Percentiles rank a stretch among this genome's conserved stretches.
Evolutionary conservation across 2,329 filamentous ascomycete genomes (phyloP).

Genomic region (Ceratocystis cacaofunesta): DNA sequence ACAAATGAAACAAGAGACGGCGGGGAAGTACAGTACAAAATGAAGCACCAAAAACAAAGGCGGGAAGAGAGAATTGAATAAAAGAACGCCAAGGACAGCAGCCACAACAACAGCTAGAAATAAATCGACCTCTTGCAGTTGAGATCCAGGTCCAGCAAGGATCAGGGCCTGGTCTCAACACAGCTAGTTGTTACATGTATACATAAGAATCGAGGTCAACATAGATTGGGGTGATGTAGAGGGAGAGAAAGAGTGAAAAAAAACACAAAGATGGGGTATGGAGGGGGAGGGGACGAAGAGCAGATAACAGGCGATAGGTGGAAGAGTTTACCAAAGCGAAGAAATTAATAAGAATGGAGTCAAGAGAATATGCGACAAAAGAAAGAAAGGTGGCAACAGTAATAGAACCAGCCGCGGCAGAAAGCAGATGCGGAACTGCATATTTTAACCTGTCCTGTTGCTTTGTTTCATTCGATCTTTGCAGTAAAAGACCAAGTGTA

Average conservation of each 20-base stretch:
- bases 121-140: background rate
- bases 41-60: background rate
- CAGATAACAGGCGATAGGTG: too few relatives aligned
- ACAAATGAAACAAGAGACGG: background rate
- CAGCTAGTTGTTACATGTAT: constrained; percentile 3
- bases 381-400: background rate
- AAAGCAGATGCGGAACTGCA: background rate
- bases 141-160: constrained; percentile 2
- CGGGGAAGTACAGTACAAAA: constrained; percentile 4
- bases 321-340: background rate
- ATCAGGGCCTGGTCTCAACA: background rate
- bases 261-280: background rate
- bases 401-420: background rate
- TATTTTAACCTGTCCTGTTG: too few relatives aligned
- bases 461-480: background rate
- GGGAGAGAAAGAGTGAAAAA: background rate
- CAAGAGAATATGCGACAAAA: background rate
- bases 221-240: background rate
- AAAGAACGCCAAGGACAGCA: background rate
- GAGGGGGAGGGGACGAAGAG: background rate
- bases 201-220: constrained; percentile 6
- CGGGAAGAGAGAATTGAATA: constrained; percentile 4
- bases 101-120: background rate
- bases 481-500: background rate
- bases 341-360: constrained; percentile 1